These are phyloP conservation scores for Tricholoma terreum DNA, from an alignment of 768 basidiomycete genomes.

Conservation along the genomic window DNA sequence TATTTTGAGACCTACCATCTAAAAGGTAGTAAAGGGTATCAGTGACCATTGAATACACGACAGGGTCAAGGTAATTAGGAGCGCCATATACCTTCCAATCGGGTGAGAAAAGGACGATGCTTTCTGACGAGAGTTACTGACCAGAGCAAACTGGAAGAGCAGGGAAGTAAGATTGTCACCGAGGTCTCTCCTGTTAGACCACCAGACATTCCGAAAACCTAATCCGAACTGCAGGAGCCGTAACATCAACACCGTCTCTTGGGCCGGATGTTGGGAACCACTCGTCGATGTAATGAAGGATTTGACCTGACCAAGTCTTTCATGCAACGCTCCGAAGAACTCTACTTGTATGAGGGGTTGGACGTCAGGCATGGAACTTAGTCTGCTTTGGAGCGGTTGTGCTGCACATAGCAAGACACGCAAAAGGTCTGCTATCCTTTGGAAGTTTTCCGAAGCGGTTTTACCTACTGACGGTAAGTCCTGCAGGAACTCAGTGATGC, in stretches of 20 bases:
- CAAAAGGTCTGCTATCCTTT: constrained; percentile 62
- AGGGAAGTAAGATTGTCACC: constrained; percentile 38
- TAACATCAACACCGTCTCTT: constrained; percentile 53
- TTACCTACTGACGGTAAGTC: constrained; percentile 27
- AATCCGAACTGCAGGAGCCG: constrained; percentile 73
- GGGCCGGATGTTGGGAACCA: constrained; percentile 24
- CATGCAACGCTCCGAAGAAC: constrained; percentile 48
- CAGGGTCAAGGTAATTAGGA: constrained; percentile 50
- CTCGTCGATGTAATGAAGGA: constrained; percentile 27
- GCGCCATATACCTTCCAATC: constrained; percentile 49
- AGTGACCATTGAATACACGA: constrained; percentile 61
- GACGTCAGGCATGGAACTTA: constrained; percentile 42
- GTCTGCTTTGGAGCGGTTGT: constrained; percentile 55
- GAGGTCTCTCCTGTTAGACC: constrained; percentile 43
- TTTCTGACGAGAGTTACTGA: constrained; percentile 32
- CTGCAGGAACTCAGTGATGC: constrained; percentile 54
- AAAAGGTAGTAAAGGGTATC: constrained; percentile 74
- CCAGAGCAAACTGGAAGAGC: constrained; percentile 51
- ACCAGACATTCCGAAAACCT: constrained; percentile 62
- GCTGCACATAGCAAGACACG: constrained; percentile 68
- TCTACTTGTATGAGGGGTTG: constrained; percentile 55
- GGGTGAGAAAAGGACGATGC: constrained; percentile 3
- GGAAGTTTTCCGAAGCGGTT: constrained; percentile 39
- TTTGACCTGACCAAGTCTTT: constrained; percentile 42
- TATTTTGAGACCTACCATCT: constrained; percentile 51